Percentiles rank a stretch among this genome's conserved stretches.
These are phyloP conservation scores for Kodamaea ohmeri DNA, from an alignment of 1,139 yeast species.

Conservation along the genomic window DNA sequence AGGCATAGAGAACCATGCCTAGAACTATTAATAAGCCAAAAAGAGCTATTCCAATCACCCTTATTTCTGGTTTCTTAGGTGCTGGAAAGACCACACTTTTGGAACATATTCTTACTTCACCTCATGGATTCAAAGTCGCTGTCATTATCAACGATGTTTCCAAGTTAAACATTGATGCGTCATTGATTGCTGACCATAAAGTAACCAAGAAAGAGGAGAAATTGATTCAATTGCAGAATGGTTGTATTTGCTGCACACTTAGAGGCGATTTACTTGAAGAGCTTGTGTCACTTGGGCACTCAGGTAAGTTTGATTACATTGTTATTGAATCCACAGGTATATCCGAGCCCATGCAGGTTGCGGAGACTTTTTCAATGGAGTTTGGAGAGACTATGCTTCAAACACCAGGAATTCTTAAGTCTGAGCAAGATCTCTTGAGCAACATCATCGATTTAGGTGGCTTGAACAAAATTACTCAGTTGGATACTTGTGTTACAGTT, in stretches of 20 bases:
- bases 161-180: conserved; percentile 40
- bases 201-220: conserved; percentile 42
- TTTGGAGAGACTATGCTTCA: conserved; percentile 30
- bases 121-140: conserved; percentile 41
- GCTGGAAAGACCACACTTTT: conserved; percentile 46
- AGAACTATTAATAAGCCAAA: not conserved
- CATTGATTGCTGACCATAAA: conserved; percentile 35
- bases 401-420: conserved; percentile 18
- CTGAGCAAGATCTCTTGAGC: conserved; percentile 25
- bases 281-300: conserved; percentile 32
- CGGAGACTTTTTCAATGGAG: conserved; percentile 46
- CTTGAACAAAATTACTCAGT: conserved; percentile 31
- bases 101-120: conserved; percentile 36
- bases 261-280: conserved; percentile 46
- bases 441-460: conserved; percentile 39
- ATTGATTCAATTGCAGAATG: conserved; percentile 44
- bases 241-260: conserved; percentile 48
- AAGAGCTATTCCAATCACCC: conserved; percentile 36
- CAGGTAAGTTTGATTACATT: conserved; percentile 38
- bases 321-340: conserved; percentile 47
- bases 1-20: not conserved
- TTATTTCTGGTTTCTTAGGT: conserved; percentile 45
- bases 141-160: conserved; percentile 45
- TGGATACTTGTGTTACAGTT: conserved; percentile 49
- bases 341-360: conserved; percentile 50